Base-by-base conservation (phyloP, 768 basidiomycete species). In the Boletus subparvulus region DNA sequence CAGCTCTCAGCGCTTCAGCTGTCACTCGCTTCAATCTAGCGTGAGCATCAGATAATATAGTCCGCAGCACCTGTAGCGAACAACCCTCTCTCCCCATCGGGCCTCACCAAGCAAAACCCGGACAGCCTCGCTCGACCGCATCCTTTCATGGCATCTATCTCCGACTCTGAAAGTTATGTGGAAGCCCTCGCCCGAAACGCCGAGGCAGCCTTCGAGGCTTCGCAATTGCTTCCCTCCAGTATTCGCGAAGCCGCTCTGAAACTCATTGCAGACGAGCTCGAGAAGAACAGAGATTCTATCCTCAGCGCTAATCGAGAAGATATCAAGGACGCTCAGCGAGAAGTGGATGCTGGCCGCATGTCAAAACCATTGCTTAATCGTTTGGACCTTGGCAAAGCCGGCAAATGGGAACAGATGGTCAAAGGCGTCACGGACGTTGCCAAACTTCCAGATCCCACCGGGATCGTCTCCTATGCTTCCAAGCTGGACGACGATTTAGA, bases 341-440 rank as follows among this genome's bases (percentile, higher is more conserved):
- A 94, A 56, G 93, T 94, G 3, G 84, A 85, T 39, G 83, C 88
- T 0, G 95, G 94, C 1, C 84, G 84, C 14, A 92, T 99, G 80
- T 89, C 94, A 0, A 77, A 78, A 3, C 83, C 95, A 7, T 74
- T 98, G 50, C 74, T 95, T n/a, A 91, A 88, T 46, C 85, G 97
- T 19, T 78, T 99, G 26, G 93, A 97, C 68, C 81, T 92, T 53
- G 75, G 74, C 65, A 83, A 78, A 54, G 82, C 83, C 35, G 92
- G 92, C 66, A 99, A 98, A 73, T 98, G 93, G 90, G 87, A 91
- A 28, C 83, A 90, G 0, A 96, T 98, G 92, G 78, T 98, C 6
- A 85, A 92, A 60, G 97, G 97, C 16, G 81, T 98, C 39, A 67
- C 81, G 11, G 94, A 97, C 65, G 96, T 99, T 21, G 92, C 92